phyloP scores from a whole-genome alignment of 1,284 basidiomycete genomes.

The Apiotrichum gamsii region DNA sequence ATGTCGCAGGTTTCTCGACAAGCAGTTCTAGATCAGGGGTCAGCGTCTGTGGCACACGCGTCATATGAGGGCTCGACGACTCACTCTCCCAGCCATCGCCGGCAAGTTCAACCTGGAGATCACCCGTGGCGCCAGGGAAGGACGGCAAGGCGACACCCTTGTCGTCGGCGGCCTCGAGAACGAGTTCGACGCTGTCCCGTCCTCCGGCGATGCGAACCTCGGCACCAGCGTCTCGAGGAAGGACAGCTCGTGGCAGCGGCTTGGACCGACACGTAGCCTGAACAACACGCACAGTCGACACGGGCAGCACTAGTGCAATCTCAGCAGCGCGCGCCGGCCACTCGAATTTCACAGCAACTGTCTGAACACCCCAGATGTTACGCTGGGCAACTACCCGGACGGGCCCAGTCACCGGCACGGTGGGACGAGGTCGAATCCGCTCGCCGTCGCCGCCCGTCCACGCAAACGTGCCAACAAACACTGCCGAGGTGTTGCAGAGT shows the following conservation, averaged over 20 bases:
- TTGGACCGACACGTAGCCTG: conserved; percentile 15
- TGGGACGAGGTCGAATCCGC: not conserved
- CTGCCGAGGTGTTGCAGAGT: conserved; percentile 3
- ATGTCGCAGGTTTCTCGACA: conserved; percentile 6
- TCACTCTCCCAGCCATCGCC: conserved; percentile 31
- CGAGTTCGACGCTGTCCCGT: conserved; percentile 20
- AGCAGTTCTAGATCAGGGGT: conserved; percentile 19
- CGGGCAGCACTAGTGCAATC: conserved; percentile 11
- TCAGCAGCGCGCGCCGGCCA: conserved; percentile 25
- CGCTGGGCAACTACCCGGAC: conserved; percentile 20
- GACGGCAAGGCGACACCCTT: conserved; percentile 21
- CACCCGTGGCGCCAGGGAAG: conserved; percentile 16
- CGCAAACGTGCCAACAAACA: conserved; percentile 11
- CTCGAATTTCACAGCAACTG: conserved; percentile 15
- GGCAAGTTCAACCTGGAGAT: conserved; percentile 21
- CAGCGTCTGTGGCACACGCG: too few relatives aligned
- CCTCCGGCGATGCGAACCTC: conserved; percentile 12
- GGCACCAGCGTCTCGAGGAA: not conserved
- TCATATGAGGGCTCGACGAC: conserved; percentile 9
- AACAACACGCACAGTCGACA: conserved; percentile 13
- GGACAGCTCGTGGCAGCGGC: conserved; percentile 2
- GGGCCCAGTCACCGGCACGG: conserved; percentile 17
- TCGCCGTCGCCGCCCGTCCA: conserved; percentile 21
- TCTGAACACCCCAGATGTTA: conserved; percentile 23
- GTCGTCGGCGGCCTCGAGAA: conserved; percentile 19